Conservation (phyloP, 495 filamentous ascomycete species). For the Penicillium manginii region DNA sequence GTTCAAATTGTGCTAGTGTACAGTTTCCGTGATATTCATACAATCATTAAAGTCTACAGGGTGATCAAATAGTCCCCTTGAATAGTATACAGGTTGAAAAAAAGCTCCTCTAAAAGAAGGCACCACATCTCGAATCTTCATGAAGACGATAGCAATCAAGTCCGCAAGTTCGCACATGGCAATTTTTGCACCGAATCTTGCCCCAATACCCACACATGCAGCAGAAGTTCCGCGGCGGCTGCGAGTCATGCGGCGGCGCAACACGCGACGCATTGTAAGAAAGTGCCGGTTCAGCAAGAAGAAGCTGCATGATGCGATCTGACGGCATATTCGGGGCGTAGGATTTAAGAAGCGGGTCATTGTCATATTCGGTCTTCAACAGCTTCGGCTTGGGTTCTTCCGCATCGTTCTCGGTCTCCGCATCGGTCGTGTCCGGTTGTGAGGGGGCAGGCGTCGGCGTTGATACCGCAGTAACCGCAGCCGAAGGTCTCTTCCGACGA, state of each 20-base stretch:
- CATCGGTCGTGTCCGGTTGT: constrained; percentile 10
- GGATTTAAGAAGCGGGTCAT: constrained; percentile 65
- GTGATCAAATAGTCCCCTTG: background rate
- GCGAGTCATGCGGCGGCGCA: constrained; percentile 51
- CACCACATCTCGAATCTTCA: constrained; percentile 77
- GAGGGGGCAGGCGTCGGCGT: constrained; percentile 15
- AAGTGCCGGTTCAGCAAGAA: constrained; percentile 73
- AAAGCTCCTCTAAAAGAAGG: constrained; percentile 48
- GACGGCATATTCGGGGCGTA: constrained; percentile 67
- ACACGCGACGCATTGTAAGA: constrained; percentile 80
- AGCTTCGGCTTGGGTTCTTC: constrained; percentile 31
- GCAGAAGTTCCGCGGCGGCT: constrained; percentile 75
- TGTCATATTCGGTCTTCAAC: constrained; percentile 52
- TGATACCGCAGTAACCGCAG: constrained; percentile 16
- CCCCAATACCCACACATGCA: constrained; percentile 95
- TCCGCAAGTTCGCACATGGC: constrained; percentile 78
- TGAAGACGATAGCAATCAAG: constrained; percentile 80
- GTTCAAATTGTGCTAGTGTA: constrained; percentile 21
- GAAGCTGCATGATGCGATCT: constrained; percentile 65
- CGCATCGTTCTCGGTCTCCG: constrained; percentile 31
- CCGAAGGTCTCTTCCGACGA: constrained; percentile 24
- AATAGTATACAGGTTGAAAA: constrained; percentile 18
- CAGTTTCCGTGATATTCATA: constrained; percentile 30
- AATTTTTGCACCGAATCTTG: constrained; percentile 80
- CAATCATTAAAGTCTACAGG: constrained; percentile 21